Base-by-base conservation (phyloP, 768 basidiomycete genomes). In the Trametes elegans region DNA sequence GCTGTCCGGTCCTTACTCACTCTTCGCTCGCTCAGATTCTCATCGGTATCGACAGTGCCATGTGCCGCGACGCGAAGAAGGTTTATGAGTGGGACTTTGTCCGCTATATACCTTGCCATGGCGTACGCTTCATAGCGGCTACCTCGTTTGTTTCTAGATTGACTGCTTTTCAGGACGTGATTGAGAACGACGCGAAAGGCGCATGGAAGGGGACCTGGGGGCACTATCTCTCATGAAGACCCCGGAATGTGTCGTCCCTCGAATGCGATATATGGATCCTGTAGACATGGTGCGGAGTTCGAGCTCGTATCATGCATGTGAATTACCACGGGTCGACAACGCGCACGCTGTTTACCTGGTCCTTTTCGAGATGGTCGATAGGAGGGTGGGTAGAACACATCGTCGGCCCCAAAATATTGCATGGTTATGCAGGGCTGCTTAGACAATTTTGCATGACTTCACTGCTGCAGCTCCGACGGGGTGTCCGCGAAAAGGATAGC, bases 31-130 rank as follows among this genome's bases (percentile, higher is more conserved):
- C n/a, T n/a, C n/a, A n/a, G n/a, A n/a, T n/a, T n/a, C n/a, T n/a
- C n/a, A n/a, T n/a, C n/a, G n/a, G n/a, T n/a, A n/a, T n/a, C n/a
- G n/a, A n/a, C n/a, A 73, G 74, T 31, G 67, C 66, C 19, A 87
- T 87, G 84, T 72, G 70, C 28, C 73, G 77, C 13, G 81, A 85
- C 50, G 82, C 80, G 3, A 77, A 75, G 57, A 80, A 72, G 5
- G 88, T 90, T 3, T 74, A 78, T 2, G 74, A 68, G 1, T 90
- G 89, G 89, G 80, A 83, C 56, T 87, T 87, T 62, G 76, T 83
- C 11, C 73, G 80, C 29, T 82, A 83, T 55, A 85, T 87, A 38
- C 83, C 84, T 57, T 87, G 85, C 58, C 85, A 87, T 66, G 77
- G 76, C 18, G 76, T 75, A 52, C 53, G 74, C 57, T 23, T 35